These are phyloP conservation scores for Globisporangium heterothallicum DNA, from an alignment of 352 stramenopile genomes.

Conservation along the genomic window DNA sequence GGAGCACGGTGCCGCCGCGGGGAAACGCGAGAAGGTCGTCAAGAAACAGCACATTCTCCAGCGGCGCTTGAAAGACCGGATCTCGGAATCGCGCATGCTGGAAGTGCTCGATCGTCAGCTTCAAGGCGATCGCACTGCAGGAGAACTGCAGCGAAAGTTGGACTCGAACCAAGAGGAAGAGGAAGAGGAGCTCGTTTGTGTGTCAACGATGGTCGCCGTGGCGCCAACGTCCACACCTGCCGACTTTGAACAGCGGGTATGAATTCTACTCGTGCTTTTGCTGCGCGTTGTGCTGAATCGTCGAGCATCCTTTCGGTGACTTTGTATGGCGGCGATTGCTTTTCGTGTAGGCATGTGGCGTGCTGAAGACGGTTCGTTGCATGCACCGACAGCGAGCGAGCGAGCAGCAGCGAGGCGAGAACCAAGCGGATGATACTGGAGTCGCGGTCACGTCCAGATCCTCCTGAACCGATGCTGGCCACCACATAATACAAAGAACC, in stretches of 20 bases:
- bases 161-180: constrained; percentile 29
- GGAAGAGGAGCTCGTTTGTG: constrained; percentile 64
- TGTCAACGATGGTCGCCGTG: constrained; percentile 65
- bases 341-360: constrained; percentile 20
- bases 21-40: not conserved
- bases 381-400: constrained; percentile 29
- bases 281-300: not conserved
- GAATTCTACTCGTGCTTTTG: not conserved
- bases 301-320: not conserved
- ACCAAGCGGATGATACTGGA: constrained; percentile 13
- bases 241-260: constrained; percentile 26
- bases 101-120: constrained; percentile 55
- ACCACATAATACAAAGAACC: too few relatives aligned
- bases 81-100: constrained; percentile 67
- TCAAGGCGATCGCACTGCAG: constrained; percentile 3
- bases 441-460: not conserved
- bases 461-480: too few relatives aligned
- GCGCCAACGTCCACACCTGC: constrained; percentile 12
- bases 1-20: not conserved
- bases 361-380: constrained; percentile 34
- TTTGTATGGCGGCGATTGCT: not conserved
- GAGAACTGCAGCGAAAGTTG: constrained; percentile 12
- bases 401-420: constrained; percentile 13
- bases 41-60: constrained; percentile 30
- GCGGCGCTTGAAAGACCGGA: constrained; percentile 48